Evolutionary conservation across 768 basidiomycete species (phyloP).

Genomic region (Coprinopsis cinerea): DNA sequence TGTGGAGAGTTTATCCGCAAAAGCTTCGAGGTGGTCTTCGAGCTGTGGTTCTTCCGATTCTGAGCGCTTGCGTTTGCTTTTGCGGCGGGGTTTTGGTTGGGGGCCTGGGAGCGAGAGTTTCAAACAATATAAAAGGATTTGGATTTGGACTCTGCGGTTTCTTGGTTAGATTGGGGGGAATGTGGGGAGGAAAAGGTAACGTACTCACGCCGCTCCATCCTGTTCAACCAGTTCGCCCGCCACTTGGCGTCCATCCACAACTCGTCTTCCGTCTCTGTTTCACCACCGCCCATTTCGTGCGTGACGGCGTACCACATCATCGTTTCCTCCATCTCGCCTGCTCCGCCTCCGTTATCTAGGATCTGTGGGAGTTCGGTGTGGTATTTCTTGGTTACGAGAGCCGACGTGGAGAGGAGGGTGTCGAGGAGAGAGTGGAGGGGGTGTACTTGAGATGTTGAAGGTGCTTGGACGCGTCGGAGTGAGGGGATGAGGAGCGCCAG

Average conservation of each 20-base stretch:
- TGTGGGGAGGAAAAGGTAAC: constrained; percentile 10
- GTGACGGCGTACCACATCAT: constrained; percentile 74
- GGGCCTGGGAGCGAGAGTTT: constrained; percentile 57
- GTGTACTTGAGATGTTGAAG: constrained; percentile 33
- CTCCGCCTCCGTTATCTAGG: constrained; percentile 52
- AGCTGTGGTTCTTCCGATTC: constrained; percentile 17
- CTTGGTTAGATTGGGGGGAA: not conserved
- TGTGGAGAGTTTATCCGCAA: constrained; percentile 75
- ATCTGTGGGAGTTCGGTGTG: constrained; percentile 57
- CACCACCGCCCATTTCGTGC: constrained; percentile 45
- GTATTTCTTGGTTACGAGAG: constrained; percentile 52
- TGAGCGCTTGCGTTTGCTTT: constrained; percentile 20
- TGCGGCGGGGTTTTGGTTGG: constrained; percentile 24
- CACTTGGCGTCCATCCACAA: constrained; percentile 50
- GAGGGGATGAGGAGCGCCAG: constrained; percentile 51
- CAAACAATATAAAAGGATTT: constrained; percentile 65
- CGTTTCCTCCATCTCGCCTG: constrained; percentile 58
- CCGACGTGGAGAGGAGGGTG: constrained; percentile 58
- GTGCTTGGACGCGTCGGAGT: constrained; percentile 42
- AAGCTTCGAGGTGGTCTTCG: constrained; percentile 58
- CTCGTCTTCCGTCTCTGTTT: constrained; percentile 15
- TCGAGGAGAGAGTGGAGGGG: constrained; percentile 55
- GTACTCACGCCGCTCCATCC: constrained; percentile 67
- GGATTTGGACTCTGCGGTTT: constrained; percentile 56
- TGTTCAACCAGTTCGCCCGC: constrained; percentile 50